Evolutionary conservation across 768 basidiomycete species (phyloP), one percentile per base, ranked within the genome.

Genomic region (Naganishia onofrii): DNA sequence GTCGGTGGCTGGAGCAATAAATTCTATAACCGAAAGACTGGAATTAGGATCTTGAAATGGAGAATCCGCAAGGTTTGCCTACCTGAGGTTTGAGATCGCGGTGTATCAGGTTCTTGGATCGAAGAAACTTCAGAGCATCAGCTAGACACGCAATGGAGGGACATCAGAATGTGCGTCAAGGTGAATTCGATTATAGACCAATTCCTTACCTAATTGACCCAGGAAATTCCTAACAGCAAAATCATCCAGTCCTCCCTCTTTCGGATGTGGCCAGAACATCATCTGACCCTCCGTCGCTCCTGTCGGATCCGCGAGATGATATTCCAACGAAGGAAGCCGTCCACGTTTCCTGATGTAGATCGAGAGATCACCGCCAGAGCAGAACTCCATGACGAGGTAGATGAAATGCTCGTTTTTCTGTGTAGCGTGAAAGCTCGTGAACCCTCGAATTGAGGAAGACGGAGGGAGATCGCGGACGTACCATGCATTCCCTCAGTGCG

Each of bases 271-370:
- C 79, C 92, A 98, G 77, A 89, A 98, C 72, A 89, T 88, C 26
- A 86, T 86, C 48, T 64, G 44, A 28, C 70, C 70, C 29, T 58
- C 66, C 15, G 69, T 52, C 29, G 89, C 84, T 19, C 87, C 86
- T 31, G 88, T 88, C 7, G 88, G 85, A 17, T 84, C 82, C 3
- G 93, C 90, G 0, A 86, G 79, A 28, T 54, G 70, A 70, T 91
- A 95, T 78, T 94, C 90, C 15, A 98, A 85, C 3, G 89, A 89
- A 56, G 95, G 90, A 54, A 98, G 89, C 21, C 89, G 87, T 19
- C 95, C 96, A n/a, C 94, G 88, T 78, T 92, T 93, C 88, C 93
- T 93, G 85, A 98, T 95, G 77, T 98, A 98, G 74, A 92, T 88
- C 0, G 93, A 92, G 58, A 99, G 87, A 82, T 99, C 96, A 2